Conservation (phyloP, 805 yeast genomes). For the Saturnispora kantuleensis region DNA sequence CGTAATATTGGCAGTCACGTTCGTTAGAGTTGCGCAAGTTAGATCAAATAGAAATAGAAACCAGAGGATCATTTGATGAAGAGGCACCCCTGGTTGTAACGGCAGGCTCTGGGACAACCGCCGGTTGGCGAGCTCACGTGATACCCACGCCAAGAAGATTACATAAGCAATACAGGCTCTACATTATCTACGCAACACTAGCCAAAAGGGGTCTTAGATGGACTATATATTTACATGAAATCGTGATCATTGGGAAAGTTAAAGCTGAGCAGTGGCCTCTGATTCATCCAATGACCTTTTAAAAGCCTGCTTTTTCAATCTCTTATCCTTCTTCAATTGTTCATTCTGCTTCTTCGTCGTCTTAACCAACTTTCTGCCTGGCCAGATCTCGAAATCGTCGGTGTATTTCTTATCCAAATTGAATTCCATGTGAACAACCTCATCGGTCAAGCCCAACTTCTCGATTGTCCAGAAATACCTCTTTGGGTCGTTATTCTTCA, state of each 20-base stretch:
- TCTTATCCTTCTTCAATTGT: constrained; percentile 36
- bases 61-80: too few relatives aligned
- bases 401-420: constrained; percentile 67
- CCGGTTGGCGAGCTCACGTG: too few relatives aligned
- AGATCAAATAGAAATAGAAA: too few relatives aligned
- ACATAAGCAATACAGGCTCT: too few relatives aligned
- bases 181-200: too few relatives aligned
- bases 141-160: too few relatives aligned
- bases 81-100: too few relatives aligned
- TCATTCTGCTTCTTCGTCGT: constrained; percentile 40
- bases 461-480: constrained; percentile 78
- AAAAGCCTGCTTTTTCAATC: constrained; percentile 35
- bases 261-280: constrained; percentile 1
- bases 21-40: too few relatives aligned
- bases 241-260: neutral
- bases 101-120: too few relatives aligned
- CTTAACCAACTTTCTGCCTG: constrained; percentile 58
- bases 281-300: constrained; percentile 16
- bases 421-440: constrained; percentile 68
- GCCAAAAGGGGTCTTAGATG: too few relatives aligned
- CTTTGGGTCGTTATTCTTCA: constrained; percentile 72
- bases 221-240: too few relatives aligned
- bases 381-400: constrained; percentile 72
- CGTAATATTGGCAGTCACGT: too few relatives aligned
- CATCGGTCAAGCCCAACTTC: constrained; percentile 81